These are phyloP conservation scores for Penicillium sp. DNA, from an alignment of 2,329 filamentous ascomycete species.

Conservation along the genomic window DNA sequence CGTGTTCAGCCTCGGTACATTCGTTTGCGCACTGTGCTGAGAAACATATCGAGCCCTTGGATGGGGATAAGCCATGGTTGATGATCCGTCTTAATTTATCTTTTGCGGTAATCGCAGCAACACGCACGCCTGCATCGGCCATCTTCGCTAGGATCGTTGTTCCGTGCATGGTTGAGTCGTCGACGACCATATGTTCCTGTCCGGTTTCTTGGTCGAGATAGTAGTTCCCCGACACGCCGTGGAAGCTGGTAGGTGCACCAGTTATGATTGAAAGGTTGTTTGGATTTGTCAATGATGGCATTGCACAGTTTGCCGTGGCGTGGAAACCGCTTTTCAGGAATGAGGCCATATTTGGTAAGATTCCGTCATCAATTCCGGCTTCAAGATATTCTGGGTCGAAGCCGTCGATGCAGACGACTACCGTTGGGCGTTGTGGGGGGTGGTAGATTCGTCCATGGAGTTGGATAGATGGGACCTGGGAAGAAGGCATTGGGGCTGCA, in stretches of 20 bases:
- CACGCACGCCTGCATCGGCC: conserved; percentile 41
- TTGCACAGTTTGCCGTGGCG: conserved; percentile 41
- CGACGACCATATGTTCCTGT: conserved; percentile 47
- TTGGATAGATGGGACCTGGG: background rate
- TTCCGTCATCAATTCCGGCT: conserved; percentile 37
- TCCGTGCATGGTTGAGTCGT: conserved; percentile 43
- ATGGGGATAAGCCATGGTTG: conserved; percentile 31
- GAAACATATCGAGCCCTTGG: conserved; percentile 42
- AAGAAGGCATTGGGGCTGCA: background rate
- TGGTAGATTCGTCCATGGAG: conserved; percentile 1
- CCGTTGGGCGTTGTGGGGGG: conserved; percentile 38
- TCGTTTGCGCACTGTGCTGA: conserved; percentile 39
- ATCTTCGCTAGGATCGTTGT: conserved; percentile 47
- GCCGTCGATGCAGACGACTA: conserved; percentile 49
- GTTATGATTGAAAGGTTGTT: conserved; percentile 53
- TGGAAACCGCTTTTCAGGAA: conserved; percentile 45
- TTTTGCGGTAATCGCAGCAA: conserved; percentile 50
- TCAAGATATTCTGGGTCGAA: conserved; percentile 49
- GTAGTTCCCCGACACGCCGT: conserved; percentile 50
- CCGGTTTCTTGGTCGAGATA: conserved; percentile 45
- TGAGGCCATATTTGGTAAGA: conserved; percentile 36
- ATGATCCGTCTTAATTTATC: conserved; percentile 49
- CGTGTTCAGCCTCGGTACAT: conserved; percentile 36
- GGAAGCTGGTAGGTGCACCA: conserved; percentile 41
- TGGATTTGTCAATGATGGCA: conserved; percentile 51